Conservation (phyloP, 148 eudicot genomes). For the Fagopyrum homotropicum region DNA sequence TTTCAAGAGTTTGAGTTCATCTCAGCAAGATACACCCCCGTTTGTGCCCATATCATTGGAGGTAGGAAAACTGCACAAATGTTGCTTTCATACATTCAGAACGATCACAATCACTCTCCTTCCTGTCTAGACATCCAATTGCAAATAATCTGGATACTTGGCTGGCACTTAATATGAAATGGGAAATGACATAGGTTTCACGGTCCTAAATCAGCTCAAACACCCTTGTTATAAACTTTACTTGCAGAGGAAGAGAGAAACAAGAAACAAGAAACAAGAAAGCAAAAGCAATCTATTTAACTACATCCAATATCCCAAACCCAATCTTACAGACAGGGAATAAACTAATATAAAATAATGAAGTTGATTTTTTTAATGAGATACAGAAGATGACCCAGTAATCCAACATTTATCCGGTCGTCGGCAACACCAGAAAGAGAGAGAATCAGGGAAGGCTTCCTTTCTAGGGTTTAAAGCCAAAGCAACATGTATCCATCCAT, state of each 20-base stretch:
- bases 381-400: not conserved
- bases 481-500: too few species aligned
- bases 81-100: not conserved
- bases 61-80: not conserved
- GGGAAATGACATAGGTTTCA: not conserved
- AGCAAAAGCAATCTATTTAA: not conserved
- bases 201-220: not conserved
- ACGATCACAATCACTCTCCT: not conserved
- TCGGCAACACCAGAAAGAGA: too few species aligned
- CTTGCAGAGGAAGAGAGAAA: not conserved
- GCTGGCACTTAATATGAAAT: too few species aligned
- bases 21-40: too few species aligned
- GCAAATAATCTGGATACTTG: too few species aligned
- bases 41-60: too few species aligned
- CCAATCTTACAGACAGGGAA: not conserved
- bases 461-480: too few species aligned
- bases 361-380: too few species aligned
- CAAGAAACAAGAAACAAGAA: too few species aligned
- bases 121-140: too few species aligned
- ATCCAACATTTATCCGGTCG: not conserved
- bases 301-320: not conserved
- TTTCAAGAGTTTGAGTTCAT: too few species aligned
- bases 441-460: too few species aligned
- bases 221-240: not conserved
- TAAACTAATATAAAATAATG: not conserved